Percentiles rank a stretch among this genome's conserved stretches.
Conservation (phyloP, 106 monocot species). For the Dioscorea dumetorum region DNA sequence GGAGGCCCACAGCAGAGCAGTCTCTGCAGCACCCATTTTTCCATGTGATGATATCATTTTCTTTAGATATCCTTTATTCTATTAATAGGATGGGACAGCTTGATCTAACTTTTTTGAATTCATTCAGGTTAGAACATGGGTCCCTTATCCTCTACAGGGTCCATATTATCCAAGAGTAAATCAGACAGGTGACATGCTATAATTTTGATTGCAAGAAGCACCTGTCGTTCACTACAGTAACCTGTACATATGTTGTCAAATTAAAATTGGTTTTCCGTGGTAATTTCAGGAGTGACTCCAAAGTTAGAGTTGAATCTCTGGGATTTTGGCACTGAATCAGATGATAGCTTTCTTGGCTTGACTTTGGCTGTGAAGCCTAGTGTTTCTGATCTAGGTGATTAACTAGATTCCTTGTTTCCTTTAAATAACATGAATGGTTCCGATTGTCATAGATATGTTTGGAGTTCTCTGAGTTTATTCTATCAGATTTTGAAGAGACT, state of each 20-base stretch:
- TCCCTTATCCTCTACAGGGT: constrained; percentile 32
- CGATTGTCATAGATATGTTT: too few relatives aligned
- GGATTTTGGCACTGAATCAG: constrained; percentile 62
- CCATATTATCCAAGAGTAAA: constrained; percentile 14
- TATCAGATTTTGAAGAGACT: background rate
- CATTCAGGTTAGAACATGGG: constrained; percentile 33
- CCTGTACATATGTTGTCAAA: too few relatives aligned
- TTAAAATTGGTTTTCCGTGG: background rate
- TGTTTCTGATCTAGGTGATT: constrained; percentile 36
- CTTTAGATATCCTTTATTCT: background rate
- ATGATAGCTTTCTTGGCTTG: constrained; percentile 82
- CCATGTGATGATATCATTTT: constrained; percentile 38
- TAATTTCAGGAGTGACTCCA: constrained; percentile 35
- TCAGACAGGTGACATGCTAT: constrained; percentile 21
- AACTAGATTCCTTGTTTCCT: background rate
- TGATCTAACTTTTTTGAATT: background rate
- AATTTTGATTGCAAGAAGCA: background rate
- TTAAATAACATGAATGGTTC: background rate
- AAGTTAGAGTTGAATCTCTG: constrained; percentile 77
- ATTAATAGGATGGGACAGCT: background rate
- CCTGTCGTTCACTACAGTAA: too few relatives aligned
- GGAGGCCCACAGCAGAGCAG: constrained; percentile 74
- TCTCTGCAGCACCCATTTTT: constrained; percentile 83
- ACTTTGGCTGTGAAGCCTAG: constrained; percentile 68
- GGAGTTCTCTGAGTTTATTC: too few relatives aligned